Evolutionary conservation across 305 asterid genomes (phyloP).

Genomic region (Plantago coronopus): DNA sequence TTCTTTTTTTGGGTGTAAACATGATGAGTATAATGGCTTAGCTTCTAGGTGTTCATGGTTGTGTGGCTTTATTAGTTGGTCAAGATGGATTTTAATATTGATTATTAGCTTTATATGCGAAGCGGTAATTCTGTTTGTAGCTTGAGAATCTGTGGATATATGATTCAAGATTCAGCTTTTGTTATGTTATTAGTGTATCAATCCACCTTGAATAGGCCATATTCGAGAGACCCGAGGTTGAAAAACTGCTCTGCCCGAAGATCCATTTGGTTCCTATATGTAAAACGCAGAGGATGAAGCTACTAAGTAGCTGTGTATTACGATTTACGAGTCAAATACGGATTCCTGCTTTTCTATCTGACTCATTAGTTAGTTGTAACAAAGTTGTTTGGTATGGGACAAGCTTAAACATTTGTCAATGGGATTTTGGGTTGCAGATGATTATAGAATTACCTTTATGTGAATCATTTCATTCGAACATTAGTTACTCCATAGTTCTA

Average conservation of each 20-base stretch:
- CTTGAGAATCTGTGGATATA: background rate
- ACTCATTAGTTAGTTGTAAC: background rate
- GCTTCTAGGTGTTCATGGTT: conserved; percentile 19
- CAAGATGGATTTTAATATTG: background rate
- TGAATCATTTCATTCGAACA: background rate
- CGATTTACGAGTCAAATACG: background rate
- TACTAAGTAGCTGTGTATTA: no score
- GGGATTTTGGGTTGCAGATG: background rate
- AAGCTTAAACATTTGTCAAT: background rate
- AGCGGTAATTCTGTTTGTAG: conserved; percentile 3
- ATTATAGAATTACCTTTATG: background rate
- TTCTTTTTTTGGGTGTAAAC: no score
- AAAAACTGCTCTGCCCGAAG: no score
- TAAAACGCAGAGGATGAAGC: no score
- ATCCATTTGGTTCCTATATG: no score
- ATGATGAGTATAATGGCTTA: conserved; percentile 27
- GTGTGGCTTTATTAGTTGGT: background rate
- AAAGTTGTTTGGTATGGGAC: background rate
- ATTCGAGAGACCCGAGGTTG: background rate
- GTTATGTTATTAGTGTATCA: background rate
- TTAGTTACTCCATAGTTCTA: no score
- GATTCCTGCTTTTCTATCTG: background rate
- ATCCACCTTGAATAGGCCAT: no score
- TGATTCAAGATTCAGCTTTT: background rate
- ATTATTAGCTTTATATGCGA: background rate